A percentile compares a stretch with the other conserved stretches of the same genome.
These are phyloP conservation scores for Phytophthora rubi DNA, from an alignment of 352 stramenopile genomes.

Conservation along the genomic window DNA sequence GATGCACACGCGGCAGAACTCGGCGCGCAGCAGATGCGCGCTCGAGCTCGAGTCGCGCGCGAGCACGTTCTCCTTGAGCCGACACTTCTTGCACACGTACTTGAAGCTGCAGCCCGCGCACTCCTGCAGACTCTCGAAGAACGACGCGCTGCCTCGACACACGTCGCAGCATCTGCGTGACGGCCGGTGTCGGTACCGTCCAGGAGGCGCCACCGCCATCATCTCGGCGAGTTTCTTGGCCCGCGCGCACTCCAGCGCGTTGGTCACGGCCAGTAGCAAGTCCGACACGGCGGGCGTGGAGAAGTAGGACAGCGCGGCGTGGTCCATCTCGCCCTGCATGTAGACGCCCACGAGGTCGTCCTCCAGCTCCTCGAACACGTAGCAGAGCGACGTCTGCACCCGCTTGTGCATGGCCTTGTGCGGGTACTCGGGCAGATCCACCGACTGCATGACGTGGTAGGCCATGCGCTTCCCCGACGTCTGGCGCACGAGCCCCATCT, in stretches of 20 bases:
- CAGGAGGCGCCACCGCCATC: slow-evolving; percentile 22
- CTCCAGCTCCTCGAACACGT: slow-evolving; percentile 48
- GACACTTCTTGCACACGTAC: slow-evolving; percentile 45
- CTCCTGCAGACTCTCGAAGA: slow-evolving; percentile 36
- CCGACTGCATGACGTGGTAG: slow-evolving; percentile 54
- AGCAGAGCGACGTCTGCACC: slow-evolving; percentile 38
- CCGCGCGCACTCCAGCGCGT: slow-evolving; percentile 37
- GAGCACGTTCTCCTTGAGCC: slow-evolving; percentile 41
- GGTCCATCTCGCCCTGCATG: slow-evolving; percentile 42
- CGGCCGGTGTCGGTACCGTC: slow-evolving; percentile 15
- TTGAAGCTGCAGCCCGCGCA: slow-evolving; percentile 40
- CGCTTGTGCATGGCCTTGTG: slow-evolving; percentile 38
- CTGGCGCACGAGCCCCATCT: slow-evolving; percentile 45
- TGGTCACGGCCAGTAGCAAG: slow-evolving; percentile 33
- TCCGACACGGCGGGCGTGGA: slow-evolving; percentile 33
- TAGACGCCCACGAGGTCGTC: slow-evolving; percentile 40
- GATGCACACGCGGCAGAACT: slow-evolving; percentile 46
- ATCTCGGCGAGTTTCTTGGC: slow-evolving; percentile 45
- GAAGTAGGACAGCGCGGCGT: slow-evolving; percentile 34
- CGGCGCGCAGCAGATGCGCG: slow-evolving; percentile 32
- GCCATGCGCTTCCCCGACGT: slow-evolving; percentile 42
- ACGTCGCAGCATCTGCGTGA: slow-evolving; percentile 38
- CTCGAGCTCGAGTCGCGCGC: slow-evolving; percentile 24
- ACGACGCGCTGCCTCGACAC: slow-evolving; percentile 34
- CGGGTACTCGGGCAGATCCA: slow-evolving; percentile 40